phyloP scores from a whole-genome alignment of 352 stramenopile genomes.

The Phytophthora multivora region DNA sequence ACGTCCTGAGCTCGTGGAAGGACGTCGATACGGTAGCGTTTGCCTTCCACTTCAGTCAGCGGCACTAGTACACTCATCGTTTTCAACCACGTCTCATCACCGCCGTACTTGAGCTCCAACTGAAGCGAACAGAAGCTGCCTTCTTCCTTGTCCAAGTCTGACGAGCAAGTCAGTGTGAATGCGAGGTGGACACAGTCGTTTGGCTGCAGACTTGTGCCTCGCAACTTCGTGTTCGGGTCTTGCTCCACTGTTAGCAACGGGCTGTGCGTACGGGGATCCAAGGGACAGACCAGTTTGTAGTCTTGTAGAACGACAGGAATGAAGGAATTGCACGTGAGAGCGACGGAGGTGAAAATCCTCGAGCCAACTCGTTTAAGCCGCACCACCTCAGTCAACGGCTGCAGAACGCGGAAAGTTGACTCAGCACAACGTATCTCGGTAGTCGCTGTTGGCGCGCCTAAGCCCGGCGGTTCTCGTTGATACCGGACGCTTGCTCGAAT shows the following conservation, averaged over 20 bases:
- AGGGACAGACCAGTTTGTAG: slow-evolving; percentile 32
- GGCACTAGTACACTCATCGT: slow-evolving; percentile 35
- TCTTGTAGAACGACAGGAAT: slow-evolving; percentile 34
- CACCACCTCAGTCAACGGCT: slow-evolving; percentile 40
- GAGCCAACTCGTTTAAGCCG: slow-evolving; percentile 42
- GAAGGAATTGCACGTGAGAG: slow-evolving; percentile 46
- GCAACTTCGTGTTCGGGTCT: slow-evolving; percentile 46
- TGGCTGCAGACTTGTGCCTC: slow-evolving; percentile 34
- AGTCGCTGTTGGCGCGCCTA: slow-evolving; percentile 12
- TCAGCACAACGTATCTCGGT: slow-evolving; percentile 34
- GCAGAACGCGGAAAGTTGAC: slow-evolving; percentile 36
- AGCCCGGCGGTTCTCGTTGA: slow-evolving; percentile 15
- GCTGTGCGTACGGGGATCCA: neutral
- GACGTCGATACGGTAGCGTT: slow-evolving; percentile 51
- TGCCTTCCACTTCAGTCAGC: slow-evolving; percentile 30
- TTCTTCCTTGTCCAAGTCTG: slow-evolving; percentile 19
- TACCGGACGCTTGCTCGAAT: slow-evolving; percentile 36
- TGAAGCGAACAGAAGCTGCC: slow-evolving; percentile 20
- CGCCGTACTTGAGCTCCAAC: slow-evolving; percentile 21
- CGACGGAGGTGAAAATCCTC: slow-evolving; percentile 35
- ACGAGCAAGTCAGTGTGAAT: slow-evolving; percentile 38
- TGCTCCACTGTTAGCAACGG: slow-evolving; percentile 20
- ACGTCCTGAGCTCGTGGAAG: slow-evolving; percentile 23
- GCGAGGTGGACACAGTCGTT: slow-evolving; percentile 41
- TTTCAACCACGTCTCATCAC: slow-evolving; percentile 18